Base-by-base conservation (phyloP, 2,329 filamentous ascomycete species). In the Exophiala alcalophila region DNA sequence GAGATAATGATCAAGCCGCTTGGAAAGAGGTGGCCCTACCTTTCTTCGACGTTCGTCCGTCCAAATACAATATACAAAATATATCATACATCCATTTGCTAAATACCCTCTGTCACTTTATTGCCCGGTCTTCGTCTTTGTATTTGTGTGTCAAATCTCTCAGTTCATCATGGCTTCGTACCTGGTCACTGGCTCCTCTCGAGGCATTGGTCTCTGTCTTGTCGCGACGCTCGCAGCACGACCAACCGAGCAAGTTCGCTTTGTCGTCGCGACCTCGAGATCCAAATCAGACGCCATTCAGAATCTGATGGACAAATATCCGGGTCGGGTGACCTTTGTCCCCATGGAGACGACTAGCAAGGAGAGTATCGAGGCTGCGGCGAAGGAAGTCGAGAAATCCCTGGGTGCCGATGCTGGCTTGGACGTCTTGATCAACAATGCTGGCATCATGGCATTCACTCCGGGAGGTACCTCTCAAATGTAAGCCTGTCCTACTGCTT, bases 381-480 rank as follows among this genome's bases (percentile, higher is more conserved):
- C 54, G 1, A 37, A 36, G 0, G 44, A 55, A 8, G 63, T 70
- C 2, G 62, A 68, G 20, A 30, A 38, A 4, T 50, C 50, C 2
- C 49, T 71, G 0, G 44, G 24, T 9, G 66, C 59, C 10, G 21
- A 28, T 3, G 61, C 59, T 8, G 69, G 68, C 0, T 56, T 74
- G 0, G 71, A 74, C 49, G 64, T 72, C 5, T 43, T 74, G 16
- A 62, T 71, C 44, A 72, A 72, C 55, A 72, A 72, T 55, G 69
- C 66, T 0, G 69, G 67, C 1, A 46, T 62, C 14, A 48, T 54
- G 40, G 21, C 21, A 15, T 9, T 34, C 8, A 14, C 27, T 5
- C 20, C 34, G 5, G 28, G 27, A 5, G 45, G 45, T 3, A 36
- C 44, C n/a, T 6, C 14, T 12, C 46, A 58, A 27, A 43, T 44